A percentile compares a stretch with the other conserved stretches of the same genome.
Evolutionary conservation across 2,329 filamentous ascomycete species (phyloP).

Genomic region (Fusarium fracticaudum): DNA sequence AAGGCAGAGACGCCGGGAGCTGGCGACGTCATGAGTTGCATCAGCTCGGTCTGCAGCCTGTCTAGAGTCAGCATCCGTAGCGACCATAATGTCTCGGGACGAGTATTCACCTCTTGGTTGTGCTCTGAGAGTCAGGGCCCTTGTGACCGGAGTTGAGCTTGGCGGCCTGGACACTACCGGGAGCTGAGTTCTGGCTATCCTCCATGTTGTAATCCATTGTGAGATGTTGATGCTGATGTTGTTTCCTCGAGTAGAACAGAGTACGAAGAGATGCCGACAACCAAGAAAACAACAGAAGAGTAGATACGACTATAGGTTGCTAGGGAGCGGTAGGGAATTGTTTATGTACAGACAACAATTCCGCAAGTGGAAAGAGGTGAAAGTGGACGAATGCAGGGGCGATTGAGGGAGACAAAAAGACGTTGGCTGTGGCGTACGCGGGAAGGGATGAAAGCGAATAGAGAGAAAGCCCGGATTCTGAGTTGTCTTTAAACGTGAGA

Average conservation of each 20-base stretch:
- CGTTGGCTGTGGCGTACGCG: conserved; percentile 13
- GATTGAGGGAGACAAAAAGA: conserved; percentile 11
- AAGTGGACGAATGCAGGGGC: conserved; percentile 22
- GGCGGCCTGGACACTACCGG: conserved; percentile 67
- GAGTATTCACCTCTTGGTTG: conserved; percentile 75
- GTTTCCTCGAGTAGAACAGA: background rate
- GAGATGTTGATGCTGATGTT: conserved; percentile 17
- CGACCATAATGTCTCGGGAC: background rate
- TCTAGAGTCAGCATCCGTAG: conserved; percentile 8
- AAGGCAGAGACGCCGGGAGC: conserved; percentile 96
- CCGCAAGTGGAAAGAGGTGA: conserved; percentile 38
- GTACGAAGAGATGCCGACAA: conserved; percentile 5
- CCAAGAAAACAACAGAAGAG: conserved; percentile 13
- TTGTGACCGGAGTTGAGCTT: conserved; percentile 69
- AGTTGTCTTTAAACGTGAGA: conserved; percentile 11
- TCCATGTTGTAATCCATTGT: conserved; percentile 58
- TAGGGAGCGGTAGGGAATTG: conserved; percentile 7
- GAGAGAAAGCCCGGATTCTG: conserved; percentile 1
- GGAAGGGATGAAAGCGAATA: background rate
- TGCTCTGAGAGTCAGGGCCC: conserved; percentile 74
- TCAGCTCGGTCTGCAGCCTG: conserved; percentile 95
- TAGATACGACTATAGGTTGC: background rate
- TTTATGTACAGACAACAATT: conserved; percentile 30
- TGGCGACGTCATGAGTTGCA: conserved; percentile 97
- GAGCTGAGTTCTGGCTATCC: conserved; percentile 73